Percentiles rank a stretch among this genome's conserved stretches.
Conservation (phyloP, 345 rosid genomes). For the Sisymbrium irio region DNA sequence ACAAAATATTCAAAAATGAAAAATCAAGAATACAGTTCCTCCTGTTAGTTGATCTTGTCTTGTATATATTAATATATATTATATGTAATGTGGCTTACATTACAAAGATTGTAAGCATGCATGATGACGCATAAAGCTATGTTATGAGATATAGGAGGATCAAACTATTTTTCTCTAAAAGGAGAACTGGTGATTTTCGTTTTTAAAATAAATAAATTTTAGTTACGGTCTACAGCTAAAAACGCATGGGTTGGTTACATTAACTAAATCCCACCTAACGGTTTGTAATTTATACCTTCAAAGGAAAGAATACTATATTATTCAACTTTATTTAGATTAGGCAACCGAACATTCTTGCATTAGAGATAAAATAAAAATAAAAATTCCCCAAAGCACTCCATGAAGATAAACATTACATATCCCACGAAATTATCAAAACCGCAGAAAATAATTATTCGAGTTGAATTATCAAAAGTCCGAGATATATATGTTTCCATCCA, state of each 20-base stretch:
- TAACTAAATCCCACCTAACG: conserved; percentile 32
- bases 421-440: background rate
- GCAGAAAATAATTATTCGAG: background rate
- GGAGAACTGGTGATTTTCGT: background rate
- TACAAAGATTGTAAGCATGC: conserved; percentile 12
- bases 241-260: conserved; percentile 12
- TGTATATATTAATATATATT: background rate
- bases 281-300: conserved; percentile 8
- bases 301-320: background rate
- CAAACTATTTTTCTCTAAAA: background rate
- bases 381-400: background rate
- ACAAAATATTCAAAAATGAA: background rate
- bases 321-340: background rate
- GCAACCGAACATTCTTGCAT: conserved; percentile 3
- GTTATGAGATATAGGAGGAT: background rate
- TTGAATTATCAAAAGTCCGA: background rate
- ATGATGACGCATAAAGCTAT: background rate
- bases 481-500: conserved; percentile 18
- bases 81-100: background rate
- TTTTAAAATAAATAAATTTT: background rate
- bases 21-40: background rate
- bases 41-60: background rate
- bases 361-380: background rate
- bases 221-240: conserved; percentile 23
- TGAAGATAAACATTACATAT: background rate